phyloP scores from a whole-genome alignment of 176 grass and related monocot genomes.

The Tillandsia fasciculata region DNA sequence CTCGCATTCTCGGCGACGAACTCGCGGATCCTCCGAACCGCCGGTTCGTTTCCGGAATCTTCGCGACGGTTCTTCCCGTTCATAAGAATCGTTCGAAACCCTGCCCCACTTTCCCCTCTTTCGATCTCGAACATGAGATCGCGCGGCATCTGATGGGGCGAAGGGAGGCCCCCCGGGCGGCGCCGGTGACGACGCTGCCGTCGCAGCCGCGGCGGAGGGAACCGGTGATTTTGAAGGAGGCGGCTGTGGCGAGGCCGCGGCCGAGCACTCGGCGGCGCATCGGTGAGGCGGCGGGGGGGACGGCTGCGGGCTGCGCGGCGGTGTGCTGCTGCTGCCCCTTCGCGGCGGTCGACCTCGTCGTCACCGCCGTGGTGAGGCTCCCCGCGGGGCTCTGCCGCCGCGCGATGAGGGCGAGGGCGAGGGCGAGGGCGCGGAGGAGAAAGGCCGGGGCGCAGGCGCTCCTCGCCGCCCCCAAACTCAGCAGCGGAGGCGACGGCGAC shows the following conservation, averaged over 20 bases:
- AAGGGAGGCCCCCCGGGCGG: not conserved
- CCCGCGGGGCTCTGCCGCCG: slow-evolving; percentile 12
- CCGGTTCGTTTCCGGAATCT: no score
- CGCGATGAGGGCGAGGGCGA: not conserved
- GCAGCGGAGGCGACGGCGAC: not conserved
- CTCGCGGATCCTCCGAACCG: no score
- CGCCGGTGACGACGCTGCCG: not conserved
- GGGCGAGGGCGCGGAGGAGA: not conserved
- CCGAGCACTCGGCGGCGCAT: not conserved
- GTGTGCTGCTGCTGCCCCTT: slow-evolving; percentile 22
- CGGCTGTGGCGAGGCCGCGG: not conserved
- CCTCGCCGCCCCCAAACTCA: not conserved
- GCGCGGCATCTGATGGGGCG: not conserved
- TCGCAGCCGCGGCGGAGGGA: not conserved
- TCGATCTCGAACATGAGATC: not conserved
- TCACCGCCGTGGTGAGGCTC: slow-evolving; percentile 4
- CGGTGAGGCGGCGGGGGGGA: slow-evolving; percentile 6
- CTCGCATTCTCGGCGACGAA: no score
- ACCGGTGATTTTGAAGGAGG: slow-evolving; percentile 10
- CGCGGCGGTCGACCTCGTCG: slow-evolving; percentile 5
- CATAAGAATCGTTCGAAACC: no score
- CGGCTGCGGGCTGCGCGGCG: slow-evolving; percentile 19
- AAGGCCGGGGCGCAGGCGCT: not conserved
- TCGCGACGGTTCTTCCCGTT: not conserved
- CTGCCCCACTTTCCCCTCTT: no score